A percentile compares a stretch with the other conserved stretches of the same genome.
Evolutionary conservation across 306 rosid genomes (phyloP).

Genomic region (Acacia confusa): DNA sequence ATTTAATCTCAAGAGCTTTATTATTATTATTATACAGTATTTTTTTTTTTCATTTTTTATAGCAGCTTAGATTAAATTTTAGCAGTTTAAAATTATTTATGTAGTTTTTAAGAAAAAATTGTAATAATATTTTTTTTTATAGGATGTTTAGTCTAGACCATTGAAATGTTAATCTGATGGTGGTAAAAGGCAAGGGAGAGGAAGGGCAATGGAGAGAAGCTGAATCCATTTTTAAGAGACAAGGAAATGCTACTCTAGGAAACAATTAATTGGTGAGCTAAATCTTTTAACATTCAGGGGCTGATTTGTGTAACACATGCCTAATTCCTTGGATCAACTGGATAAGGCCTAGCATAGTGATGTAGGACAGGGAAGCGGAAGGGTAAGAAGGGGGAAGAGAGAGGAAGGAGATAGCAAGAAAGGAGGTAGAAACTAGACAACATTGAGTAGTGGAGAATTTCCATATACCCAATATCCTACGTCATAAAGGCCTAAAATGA

Average conservation of each 20-base stretch:
- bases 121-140: too few species aligned
- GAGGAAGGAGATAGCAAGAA: background rate
- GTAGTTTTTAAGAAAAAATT: too few species aligned
- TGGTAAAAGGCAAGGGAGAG: too few species aligned
- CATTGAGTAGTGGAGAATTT: background rate
- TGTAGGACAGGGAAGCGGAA: background rate
- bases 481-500: background rate
- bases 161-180: too few species aligned
- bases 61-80: too few species aligned
- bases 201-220: too few species aligned
- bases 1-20: too few species aligned
- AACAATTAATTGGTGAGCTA: background rate
- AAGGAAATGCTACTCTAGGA: background rate
- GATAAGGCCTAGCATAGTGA: background rate
- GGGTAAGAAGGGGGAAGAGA: background rate
- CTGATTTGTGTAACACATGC: background rate
- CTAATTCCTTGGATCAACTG: background rate
- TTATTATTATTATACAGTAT: too few species aligned
- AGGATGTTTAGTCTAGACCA: too few species aligned
- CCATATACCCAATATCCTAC: background rate
- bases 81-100: too few species aligned
- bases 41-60: too few species aligned
- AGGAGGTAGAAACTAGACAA: background rate
- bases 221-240: background rate
- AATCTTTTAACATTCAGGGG: background rate